phyloP scores from a whole-genome alignment of 1,284 basidiomycete genomes.

The Boletus smithii region DNA sequence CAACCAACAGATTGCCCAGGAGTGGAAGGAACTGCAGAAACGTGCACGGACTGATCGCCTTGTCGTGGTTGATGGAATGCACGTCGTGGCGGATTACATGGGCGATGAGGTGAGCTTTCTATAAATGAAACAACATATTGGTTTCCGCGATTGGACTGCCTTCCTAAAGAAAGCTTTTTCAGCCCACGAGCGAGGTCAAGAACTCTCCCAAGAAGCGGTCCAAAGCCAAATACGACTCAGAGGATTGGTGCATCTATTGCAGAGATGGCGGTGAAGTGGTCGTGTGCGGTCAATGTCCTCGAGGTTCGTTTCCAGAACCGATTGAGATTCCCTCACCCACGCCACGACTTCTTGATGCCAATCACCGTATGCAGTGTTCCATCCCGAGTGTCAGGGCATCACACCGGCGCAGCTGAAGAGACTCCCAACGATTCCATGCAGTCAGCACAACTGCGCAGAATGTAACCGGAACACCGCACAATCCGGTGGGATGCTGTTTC shows the following conservation, averaged over 20 bases:
- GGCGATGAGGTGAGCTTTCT: constrained; percentile 36
- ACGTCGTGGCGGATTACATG: constrained; percentile 38
- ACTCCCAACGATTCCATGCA: constrained; percentile 35
- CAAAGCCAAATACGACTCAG: constrained; percentile 40
- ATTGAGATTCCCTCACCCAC: constrained; percentile 9
- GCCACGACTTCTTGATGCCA: not conserved
- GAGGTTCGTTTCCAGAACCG: constrained; percentile 41
- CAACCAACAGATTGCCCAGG: constrained; percentile 42
- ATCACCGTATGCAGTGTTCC: constrained; percentile 43
- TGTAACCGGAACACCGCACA: constrained; percentile 43
- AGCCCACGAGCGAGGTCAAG: constrained; percentile 18
- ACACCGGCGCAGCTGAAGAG: constrained; percentile 29
- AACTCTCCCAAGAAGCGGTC: constrained; percentile 28
- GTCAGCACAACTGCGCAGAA: constrained; percentile 48
- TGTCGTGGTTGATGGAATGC: constrained; percentile 45
- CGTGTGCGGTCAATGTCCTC: constrained; percentile 48
- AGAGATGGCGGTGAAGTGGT: constrained; percentile 56
- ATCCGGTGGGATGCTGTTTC: constrained; percentile 50
- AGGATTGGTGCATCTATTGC: constrained; percentile 58
- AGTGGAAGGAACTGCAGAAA: constrained; percentile 47
- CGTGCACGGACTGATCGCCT: constrained; percentile 40
- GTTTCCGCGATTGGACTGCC: not conserved
- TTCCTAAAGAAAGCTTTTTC: constrained; percentile 9
- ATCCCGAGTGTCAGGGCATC: constrained; percentile 44
- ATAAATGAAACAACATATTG: not conserved